A percentile compares a stretch with the other conserved stretches of the same genome.
Evolutionary conservation across 2,329 filamentous ascomycete species (phyloP).

Genomic region (Fusarium redolens): DNA sequence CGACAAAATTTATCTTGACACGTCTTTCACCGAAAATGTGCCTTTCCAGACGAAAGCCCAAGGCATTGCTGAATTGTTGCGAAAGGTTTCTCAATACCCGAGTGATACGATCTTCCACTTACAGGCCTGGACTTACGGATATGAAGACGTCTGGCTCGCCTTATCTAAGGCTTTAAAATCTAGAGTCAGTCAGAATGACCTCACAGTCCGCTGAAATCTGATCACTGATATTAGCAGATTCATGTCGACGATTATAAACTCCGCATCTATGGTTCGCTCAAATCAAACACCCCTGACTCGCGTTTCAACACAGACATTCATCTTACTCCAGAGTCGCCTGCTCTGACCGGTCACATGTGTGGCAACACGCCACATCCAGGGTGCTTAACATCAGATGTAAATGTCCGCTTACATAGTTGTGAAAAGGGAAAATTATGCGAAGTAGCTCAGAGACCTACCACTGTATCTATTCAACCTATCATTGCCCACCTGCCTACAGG

Average conservation of each 20-base stretch:
- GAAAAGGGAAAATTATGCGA: conserved; percentile 76
- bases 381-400: conserved; percentile 74
- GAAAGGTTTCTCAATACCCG: conserved; percentile 75
- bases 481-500: conserved; percentile 72
- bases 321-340: conserved; percentile 69
- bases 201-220: fast-evolving
- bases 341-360: conserved; percentile 77
- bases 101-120: conserved; percentile 83
- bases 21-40: conserved; percentile 71
- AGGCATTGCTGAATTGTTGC: conserved; percentile 78
- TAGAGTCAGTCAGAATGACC: conserved; percentile 55
- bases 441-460: conserved; percentile 58
- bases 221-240: conserved; percentile 59
- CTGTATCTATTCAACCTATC: conserved; percentile 83
- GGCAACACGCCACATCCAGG: conserved; percentile 78
- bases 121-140: conserved; percentile 88
- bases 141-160: conserved; percentile 92
- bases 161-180: conserved; percentile 77
- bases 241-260: conserved; percentile 88
- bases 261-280: conserved; percentile 75
- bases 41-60: conserved; percentile 74
- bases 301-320: conserved; percentile 56
- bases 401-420: conserved; percentile 84
- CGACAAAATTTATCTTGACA: conserved; percentile 90
- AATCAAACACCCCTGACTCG: conserved; percentile 55